These are phyloP conservation scores for Nicotiana otophora DNA, from an alignment of 257 asterid genomes.

Conservation along the genomic window DNA sequence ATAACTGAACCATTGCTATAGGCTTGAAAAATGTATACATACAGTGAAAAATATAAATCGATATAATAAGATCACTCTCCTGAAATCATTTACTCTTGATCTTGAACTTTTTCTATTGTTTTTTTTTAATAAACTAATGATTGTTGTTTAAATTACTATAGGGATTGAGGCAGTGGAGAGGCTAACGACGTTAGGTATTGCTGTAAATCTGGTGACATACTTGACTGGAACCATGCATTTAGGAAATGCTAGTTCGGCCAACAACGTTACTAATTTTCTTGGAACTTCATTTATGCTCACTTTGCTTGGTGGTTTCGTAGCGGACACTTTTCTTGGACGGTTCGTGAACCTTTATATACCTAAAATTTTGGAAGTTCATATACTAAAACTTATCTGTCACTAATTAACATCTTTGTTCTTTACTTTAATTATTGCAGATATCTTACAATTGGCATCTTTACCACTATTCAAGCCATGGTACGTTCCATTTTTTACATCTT, in stretches of 20 bases:
- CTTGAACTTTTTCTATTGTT: background rate
- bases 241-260: constrained; percentile 77
- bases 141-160: background rate
- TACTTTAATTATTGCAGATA: constrained; percentile 35
- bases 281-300: constrained; percentile 86
- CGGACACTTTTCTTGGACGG: constrained; percentile 85
- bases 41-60: too few species aligned
- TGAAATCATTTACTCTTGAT: background rate
- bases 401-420: background rate
- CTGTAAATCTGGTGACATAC: constrained; percentile 75
- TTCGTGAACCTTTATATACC: background rate
- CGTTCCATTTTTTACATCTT: constrained; percentile 1
- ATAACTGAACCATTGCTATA: background rate
- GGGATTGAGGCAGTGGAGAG: constrained; percentile 74
- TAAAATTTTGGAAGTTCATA: background rate
- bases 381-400: background rate
- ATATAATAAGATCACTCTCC: too few species aligned
- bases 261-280: constrained; percentile 72
- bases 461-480: constrained; percentile 73
- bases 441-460: constrained; percentile 67
- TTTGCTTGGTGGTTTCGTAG: constrained; percentile 79
- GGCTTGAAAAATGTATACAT: background rate
- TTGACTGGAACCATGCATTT: constrained; percentile 82
- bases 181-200: constrained; percentile 85
- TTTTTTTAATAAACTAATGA: background rate